Evolutionary conservation across 176 grass and related monocot species (phyloP), one percentile per base, ranked within the genome.

Genomic region (Paspalum vaginatum): DNA sequence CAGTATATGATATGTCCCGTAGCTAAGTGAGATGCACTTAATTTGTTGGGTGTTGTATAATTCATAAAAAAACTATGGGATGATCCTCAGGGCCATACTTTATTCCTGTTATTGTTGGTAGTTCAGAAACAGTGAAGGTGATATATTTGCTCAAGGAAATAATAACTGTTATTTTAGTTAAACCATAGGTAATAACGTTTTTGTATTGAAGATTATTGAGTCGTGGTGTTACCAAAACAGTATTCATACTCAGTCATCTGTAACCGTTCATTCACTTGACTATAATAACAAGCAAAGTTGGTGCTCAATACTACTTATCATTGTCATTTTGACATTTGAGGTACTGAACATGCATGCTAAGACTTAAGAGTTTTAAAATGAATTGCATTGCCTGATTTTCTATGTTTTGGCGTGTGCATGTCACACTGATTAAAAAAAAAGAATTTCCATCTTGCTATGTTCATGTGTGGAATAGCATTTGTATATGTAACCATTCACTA

Each of bases 81-180:
- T 73, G 49, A 24, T 57, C 22, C n/a, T 43, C 8, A 79, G 51
- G 13, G 38, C 1, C 37, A 18, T 78, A 66, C 78, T 58, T 37
- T 83, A 67, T 84, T 77, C 15, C 15, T 49, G 41, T 37, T 80
- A 65, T 71, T 56, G 41, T 69, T 25, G 25, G 7, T 72, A 65
- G 57, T 48, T 65, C 3, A 20, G 14, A 40, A 61, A 72, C 17
- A 55, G 2, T 47, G 46, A 7, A 11, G 5, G 22, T 72, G 70
- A 73, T 54, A 55, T 72, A 40, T 68, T 43, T 78, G 65, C 45
- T 17, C 54, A 13, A 45, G 43, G 15, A 12, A 17, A 52, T 52
- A 25, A 53, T 27, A 67, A 52, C 71, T 8, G 8, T 59, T 69
- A 41, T 53, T 21, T 24, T 51, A 43, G 11, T 43, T 61, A n/a